Conservation (phyloP, 2,329 filamentous ascomycete genomes). For the Trichoderma cornu-damae region DNA sequence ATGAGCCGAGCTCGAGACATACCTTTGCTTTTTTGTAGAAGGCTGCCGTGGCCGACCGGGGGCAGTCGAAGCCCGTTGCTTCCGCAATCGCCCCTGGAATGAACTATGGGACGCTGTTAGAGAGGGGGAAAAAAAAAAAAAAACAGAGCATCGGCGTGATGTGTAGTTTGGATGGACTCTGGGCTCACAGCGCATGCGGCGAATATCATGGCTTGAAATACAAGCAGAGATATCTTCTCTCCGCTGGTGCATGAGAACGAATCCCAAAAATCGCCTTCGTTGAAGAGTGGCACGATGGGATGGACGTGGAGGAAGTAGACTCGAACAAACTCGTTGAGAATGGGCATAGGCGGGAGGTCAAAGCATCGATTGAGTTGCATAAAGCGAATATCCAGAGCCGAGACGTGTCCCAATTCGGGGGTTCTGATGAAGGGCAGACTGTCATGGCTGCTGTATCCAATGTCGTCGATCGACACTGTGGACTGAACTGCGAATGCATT, state of each 20-base stretch:
- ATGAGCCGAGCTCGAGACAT: not conserved
- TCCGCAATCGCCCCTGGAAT: slow-evolving; percentile 11
- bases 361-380: slow-evolving; percentile 22
- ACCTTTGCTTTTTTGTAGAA: slow-evolving; percentile 19
- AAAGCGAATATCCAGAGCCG: slow-evolving; percentile 17
- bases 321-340: slow-evolving; percentile 22
- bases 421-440: slow-evolving; percentile 4
- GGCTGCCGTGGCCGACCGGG: slow-evolving; percentile 7
- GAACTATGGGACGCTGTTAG: not conserved
- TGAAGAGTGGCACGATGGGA: slow-evolving; percentile 23
- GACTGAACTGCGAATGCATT: not conserved
- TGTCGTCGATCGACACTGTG: not conserved
- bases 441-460: not conserved
- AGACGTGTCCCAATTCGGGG: slow-evolving; percentile 6
- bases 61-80: slow-evolving; percentile 11
- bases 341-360: slow-evolving; percentile 18
- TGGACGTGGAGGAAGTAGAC: slow-evolving; percentile 26
- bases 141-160: not conserved
- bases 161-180: not conserved
- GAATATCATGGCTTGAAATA: slow-evolving; percentile 23
- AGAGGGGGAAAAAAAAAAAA: no score
- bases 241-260: slow-evolving; percentile 20
- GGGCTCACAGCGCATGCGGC: slow-evolving; percentile 20
- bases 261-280: slow-evolving; percentile 23
- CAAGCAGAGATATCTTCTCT: slow-evolving; percentile 12